Percentiles rank a stretch among this genome's conserved stretches.
phyloP scores from a whole-genome alignment of 139 green algal genomes.

The Parachlorella kessleri region DNA sequence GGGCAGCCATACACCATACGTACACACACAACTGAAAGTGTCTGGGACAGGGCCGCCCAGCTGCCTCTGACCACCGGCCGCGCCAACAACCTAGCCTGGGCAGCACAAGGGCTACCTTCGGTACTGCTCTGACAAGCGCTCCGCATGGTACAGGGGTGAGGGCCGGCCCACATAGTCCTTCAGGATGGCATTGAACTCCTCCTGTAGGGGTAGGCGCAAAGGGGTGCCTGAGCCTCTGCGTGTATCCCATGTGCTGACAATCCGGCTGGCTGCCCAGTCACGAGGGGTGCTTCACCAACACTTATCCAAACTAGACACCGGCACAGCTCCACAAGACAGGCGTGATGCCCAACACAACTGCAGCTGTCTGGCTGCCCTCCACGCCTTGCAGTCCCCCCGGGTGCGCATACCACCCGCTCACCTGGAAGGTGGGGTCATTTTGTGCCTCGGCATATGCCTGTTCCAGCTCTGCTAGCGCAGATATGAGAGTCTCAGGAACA shows the following conservation, averaged over 20 bases:
- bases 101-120: slow-evolving; percentile 49
- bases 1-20: neutral
- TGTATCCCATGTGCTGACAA: no score
- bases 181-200: slow-evolving; percentile 83
- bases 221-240: no score
- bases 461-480: slow-evolving; percentile 87
- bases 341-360: neutral
- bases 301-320: no score
- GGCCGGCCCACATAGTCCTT: slow-evolving; percentile 96
- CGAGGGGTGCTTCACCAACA: no score
- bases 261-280: no score
- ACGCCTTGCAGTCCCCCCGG: no score
- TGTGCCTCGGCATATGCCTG: slow-evolving; percentile 73
- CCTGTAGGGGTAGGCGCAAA: slow-evolving; percentile 53
- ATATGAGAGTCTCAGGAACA: slow-evolving; percentile 98
- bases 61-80: no score
- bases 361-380: no score
- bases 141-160: slow-evolving; percentile 94
- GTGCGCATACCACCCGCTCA: no score
- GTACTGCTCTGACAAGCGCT: slow-evolving; percentile 90
- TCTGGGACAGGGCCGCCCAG: neutral
- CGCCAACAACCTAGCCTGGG: no score
- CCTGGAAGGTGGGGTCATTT: slow-evolving; percentile 77
- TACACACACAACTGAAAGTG: neutral
- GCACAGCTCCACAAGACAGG: neutral